Evolutionary conservation across 805 yeast genomes (phyloP).

Genomic region (Candida maesae): DNA sequence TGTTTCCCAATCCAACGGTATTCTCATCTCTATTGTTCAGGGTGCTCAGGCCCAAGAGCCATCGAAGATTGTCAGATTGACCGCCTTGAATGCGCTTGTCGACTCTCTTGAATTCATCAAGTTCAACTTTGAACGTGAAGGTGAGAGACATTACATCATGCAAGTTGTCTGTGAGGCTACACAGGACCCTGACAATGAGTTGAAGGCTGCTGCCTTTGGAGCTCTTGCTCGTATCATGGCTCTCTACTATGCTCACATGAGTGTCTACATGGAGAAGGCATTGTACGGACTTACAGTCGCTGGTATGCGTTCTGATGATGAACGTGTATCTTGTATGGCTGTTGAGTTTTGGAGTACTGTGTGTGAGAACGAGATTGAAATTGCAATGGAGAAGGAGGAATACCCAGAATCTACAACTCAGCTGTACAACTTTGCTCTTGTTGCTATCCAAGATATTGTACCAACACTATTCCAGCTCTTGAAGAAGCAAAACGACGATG

Average conservation of each 20-base stretch:
- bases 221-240: slow-evolving; percentile 91
- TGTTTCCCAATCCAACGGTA: slow-evolving; percentile 83
- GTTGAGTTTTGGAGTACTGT: slow-evolving; percentile 99
- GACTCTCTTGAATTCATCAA: slow-evolving; percentile 88
- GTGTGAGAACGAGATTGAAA: slow-evolving; percentile 94
- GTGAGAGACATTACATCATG: slow-evolving; percentile 96
- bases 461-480: slow-evolving; percentile 80
- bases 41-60: slow-evolving; percentile 88
- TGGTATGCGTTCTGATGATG: slow-evolving; percentile 85
- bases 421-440: slow-evolving; percentile 77
- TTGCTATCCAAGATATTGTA: slow-evolving; percentile 78
- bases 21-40: slow-evolving; percentile 92
- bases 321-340: slow-evolving; percentile 94
- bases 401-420: slow-evolving; percentile 47
- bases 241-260: slow-evolving; percentile 84
- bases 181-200: slow-evolving; percentile 75
- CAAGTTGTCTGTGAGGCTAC: slow-evolving; percentile 99
- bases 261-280: slow-evolving; percentile 96
- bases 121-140: slow-evolving; percentile 84
- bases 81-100: slow-evolving; percentile 89
- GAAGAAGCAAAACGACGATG: slow-evolving; percentile 87
- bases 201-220: slow-evolving; percentile 94
- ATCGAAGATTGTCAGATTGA: slow-evolving; percentile 67
- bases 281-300: slow-evolving; percentile 81
- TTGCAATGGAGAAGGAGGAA: slow-evolving; percentile 64